phyloP scores from a whole-genome alignment of 345 rosid genomes.

The Carallia pectinifolia region DNA sequence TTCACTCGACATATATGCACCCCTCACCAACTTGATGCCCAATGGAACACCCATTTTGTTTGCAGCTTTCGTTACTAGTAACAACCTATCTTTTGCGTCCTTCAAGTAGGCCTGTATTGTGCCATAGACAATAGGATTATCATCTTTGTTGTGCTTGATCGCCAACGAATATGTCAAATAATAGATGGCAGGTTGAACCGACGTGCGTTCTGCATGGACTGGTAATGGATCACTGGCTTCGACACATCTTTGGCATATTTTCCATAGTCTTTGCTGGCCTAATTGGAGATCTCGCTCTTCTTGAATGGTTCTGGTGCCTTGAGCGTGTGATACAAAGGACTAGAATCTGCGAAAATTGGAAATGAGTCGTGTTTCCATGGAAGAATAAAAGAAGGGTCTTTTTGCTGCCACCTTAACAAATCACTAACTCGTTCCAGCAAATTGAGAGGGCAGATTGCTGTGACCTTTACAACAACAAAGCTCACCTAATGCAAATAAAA shows the following conservation, averaged over 20 bases:
- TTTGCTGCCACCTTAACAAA: conserved; percentile 76
- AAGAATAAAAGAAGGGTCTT: conserved; percentile 47
- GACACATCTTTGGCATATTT: conserved; percentile 51
- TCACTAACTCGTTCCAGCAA: conserved; percentile 67
- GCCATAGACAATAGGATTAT: conserved; percentile 51
- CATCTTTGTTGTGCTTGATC: conserved; percentile 43
- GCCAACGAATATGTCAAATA: conserved; percentile 68
- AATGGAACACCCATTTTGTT: conserved; percentile 54
- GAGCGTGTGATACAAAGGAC: conserved; percentile 70
- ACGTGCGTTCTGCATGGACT: conserved; percentile 75
- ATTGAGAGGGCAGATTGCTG: conserved; percentile 73
- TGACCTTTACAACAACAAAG: conserved; percentile 61
- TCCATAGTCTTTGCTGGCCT: conserved; percentile 47
- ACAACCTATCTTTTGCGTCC: conserved; percentile 67
- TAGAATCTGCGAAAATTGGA: conserved; percentile 65
- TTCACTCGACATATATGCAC: conserved; percentile 86
- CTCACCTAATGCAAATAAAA: conserved; percentile 50
- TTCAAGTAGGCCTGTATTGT: conserved; percentile 84
- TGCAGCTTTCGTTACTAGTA: conserved; percentile 47
- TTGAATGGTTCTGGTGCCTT: conserved; percentile 58
- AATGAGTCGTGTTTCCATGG: conserved; percentile 68
- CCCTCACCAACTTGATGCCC: conserved; percentile 86
- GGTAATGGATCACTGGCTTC: conserved; percentile 51
- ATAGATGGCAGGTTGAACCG: conserved; percentile 79
- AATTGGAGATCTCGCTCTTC: conserved; percentile 59